Evolutionary conservation across 768 basidiomycete species (phyloP).

Genomic region (Russula earlei): DNA sequence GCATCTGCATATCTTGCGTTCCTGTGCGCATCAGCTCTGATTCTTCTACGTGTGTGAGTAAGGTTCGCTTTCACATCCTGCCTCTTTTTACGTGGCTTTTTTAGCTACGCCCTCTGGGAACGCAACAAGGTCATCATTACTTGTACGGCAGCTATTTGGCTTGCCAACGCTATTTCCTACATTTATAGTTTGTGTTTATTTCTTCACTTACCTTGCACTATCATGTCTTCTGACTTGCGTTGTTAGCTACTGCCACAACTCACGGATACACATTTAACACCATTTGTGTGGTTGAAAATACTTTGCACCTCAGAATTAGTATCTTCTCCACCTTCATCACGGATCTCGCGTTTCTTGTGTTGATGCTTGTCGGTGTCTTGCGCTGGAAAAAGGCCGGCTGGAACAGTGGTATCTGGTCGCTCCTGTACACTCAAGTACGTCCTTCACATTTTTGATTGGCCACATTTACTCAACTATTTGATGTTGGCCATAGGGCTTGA

Average conservation of each 20-base stretch:
- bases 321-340: not conserved
- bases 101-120: conserved; percentile 6
- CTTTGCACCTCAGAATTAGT: not conserved
- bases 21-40: not conserved
- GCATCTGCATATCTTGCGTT: not conserved
- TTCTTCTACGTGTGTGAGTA: not conserved
- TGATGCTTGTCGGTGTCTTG: conserved; percentile 3
- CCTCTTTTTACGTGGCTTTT: not conserved
- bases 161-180: not conserved
- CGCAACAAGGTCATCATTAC: not conserved
- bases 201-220: not conserved
- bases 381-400: not conserved
- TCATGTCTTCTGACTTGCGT: not conserved
- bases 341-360: not conserved
- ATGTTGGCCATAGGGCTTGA: not conserved
- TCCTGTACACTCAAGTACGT: not conserved
- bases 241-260: not conserved
- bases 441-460: not conserved
- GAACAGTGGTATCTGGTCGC: not conserved
- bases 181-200: not conserved
- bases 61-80: too few relatives aligned
- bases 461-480: not conserved
- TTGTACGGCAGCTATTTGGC: not conserved
- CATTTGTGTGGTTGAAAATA: not conserved
- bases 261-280: too few relatives aligned